A percentile compares a stretch with the other conserved stretches of the same genome.
Conservation (phyloP, 2,329 filamentous ascomycete genomes). For the Ilyonectria sp. region DNA sequence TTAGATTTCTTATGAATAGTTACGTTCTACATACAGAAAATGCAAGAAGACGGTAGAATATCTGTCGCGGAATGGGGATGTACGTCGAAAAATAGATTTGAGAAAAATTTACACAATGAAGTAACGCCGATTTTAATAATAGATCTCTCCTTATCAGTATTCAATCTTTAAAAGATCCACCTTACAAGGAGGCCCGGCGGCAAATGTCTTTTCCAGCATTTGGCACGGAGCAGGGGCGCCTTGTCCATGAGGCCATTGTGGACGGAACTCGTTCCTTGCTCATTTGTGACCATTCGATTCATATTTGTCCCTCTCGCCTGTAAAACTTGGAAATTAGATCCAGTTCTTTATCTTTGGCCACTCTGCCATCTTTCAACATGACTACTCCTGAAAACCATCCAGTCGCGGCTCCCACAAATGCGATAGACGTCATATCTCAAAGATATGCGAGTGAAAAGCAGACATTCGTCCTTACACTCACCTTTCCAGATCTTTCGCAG, state of each 20-base stretch:
- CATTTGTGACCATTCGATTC: not conserved
- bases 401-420: not conserved
- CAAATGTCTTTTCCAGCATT: not conserved
- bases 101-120: no score
- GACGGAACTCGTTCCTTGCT: not conserved
- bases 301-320: not conserved
- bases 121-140: no score
- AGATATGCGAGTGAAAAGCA: constrained; percentile 1
- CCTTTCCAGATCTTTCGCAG: constrained; percentile 12
- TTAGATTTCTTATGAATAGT: no score
- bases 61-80: no score
- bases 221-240: not conserved
- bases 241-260: not conserved
- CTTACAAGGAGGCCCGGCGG: not conserved
- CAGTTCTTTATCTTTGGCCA: not conserved
- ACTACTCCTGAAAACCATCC: not conserved
- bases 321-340: no score
- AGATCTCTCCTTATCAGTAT: not conserved
- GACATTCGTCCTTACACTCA: constrained; percentile 13
- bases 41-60: no score
- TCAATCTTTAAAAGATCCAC: not conserved
- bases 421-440: not conserved
- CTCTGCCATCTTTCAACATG: not conserved
- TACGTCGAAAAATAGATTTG: no score
- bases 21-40: no score